Evolutionary conservation across 257 asterid genomes (phyloP), one percentile per base, ranked within the genome.

Genomic region (Primulina tabacum): DNA sequence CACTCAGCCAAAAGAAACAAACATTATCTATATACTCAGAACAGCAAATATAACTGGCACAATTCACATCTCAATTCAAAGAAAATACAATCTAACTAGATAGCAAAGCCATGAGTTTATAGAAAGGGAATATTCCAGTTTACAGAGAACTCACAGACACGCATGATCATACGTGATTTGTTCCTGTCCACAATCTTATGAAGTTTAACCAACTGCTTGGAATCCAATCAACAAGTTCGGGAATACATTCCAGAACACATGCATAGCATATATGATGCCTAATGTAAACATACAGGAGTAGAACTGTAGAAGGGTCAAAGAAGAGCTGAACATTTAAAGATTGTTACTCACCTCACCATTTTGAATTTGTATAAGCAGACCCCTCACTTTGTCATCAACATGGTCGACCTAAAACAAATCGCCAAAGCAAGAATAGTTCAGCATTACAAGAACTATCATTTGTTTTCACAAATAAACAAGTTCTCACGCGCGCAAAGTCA

Each of bases 321-420:
- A 68, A 67, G 69, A 30, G 55, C 47, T 38, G 70, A 52, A 50
- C 65, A 47, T 26, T 38, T 52, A 21, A 72, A 76, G 30, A 30
- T 43, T 65, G 62, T 64, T 37, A 69, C 86, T 28, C 75, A 92
- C 98, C 97, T 89, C 84, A 18, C 88, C 96, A 7, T 82, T 85
- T 73, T 85, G 90, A 65, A 93, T 84, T 75, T 74, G 81, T 24
- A 82, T 10, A 21, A 92, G 90, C 76, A 80, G 70, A 80, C 84
- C 86, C 70, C 79, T 86, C 73, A 90, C 93, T 77, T 32, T 85
- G 84, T 92, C 98, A 60, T 83, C 92, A 73, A 86, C 94, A 62
- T 83, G 79, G 56, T 82, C 82, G 43, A 84, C 93, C 98, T 92
- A 67, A 74, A 80, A 70, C 58, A 72, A 76, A 66, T 32, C 43